phyloP scores from a whole-genome alignment of 1,139 yeast genomes.

The Saccharomyces hybrid region DNA sequence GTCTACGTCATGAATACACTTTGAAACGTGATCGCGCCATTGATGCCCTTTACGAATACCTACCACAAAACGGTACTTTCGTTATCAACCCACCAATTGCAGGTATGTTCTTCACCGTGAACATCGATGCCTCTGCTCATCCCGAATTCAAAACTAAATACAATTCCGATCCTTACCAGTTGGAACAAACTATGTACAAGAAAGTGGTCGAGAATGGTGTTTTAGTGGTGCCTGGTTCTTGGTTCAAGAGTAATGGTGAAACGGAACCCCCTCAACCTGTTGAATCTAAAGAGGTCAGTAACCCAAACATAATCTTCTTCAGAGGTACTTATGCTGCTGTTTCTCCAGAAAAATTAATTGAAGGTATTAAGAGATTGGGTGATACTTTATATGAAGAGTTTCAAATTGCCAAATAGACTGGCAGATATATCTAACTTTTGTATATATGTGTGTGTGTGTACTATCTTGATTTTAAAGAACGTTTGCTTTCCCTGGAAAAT shows the following conservation, averaged over 20 bases:
- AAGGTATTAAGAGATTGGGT: slow-evolving; percentile 52
- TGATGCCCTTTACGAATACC: slow-evolving; percentile 41
- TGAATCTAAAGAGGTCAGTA: slow-evolving; percentile 33
- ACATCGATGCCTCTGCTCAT: slow-evolving; percentile 49
- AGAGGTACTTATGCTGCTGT: slow-evolving; percentile 68
- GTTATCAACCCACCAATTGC: slow-evolving; percentile 50
- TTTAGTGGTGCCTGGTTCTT: slow-evolving; percentile 54
- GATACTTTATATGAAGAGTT: slow-evolving; percentile 43
- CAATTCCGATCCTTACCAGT: slow-evolving; percentile 41
- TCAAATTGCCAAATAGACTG: slow-evolving; percentile 10
- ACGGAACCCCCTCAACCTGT: slow-evolving; percentile 49
- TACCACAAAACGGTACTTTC: slow-evolving; percentile 35
- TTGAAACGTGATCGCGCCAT: slow-evolving; percentile 61
- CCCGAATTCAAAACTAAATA: slow-evolving; percentile 45
- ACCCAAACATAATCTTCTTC: slow-evolving; percentile 44
- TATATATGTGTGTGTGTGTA: neutral
- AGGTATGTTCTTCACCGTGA: slow-evolving; percentile 57
- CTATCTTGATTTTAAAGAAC: neutral
- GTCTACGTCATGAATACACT: slow-evolving; percentile 75
- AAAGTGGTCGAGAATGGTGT: slow-evolving; percentile 44
- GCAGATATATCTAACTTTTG: neutral
- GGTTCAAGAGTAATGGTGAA: slow-evolving; percentile 45
- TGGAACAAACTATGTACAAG: slow-evolving; percentile 45
- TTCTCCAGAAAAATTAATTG: slow-evolving; percentile 46
- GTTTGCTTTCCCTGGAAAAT: neutral